Conservation (phyloP, 441 rosid species). For the Erysimum pusillum region DNA sequence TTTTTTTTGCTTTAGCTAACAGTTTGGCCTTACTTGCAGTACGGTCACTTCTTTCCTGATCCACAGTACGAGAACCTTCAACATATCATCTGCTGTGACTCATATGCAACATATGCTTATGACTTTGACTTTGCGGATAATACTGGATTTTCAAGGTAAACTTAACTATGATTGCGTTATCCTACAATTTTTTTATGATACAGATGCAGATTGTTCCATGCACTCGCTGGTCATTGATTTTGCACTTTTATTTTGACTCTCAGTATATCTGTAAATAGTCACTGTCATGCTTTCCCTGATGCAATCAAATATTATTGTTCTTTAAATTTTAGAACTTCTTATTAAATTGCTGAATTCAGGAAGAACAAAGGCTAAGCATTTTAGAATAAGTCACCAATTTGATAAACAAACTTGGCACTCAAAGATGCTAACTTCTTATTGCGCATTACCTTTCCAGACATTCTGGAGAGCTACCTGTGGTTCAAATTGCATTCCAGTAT, state of each 20-base stretch:
- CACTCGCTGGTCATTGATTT: constrained; percentile 14
- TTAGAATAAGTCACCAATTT: constrained; percentile 14
- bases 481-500: constrained; percentile 96
- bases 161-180: background rate
- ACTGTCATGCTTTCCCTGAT: constrained; percentile 10
- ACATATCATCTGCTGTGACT: constrained; percentile 97
- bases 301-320: background rate
- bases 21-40: constrained; percentile 63
- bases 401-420: constrained; percentile 1
- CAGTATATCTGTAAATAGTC: background rate
- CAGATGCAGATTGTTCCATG: constrained; percentile 8
- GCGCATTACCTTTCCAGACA: constrained; percentile 60
- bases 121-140: constrained; percentile 89
- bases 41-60: constrained; percentile 98
- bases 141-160: constrained; percentile 85
- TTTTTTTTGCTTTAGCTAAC: constrained; percentile 23
- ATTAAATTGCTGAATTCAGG: background rate
- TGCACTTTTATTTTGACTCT: background rate
- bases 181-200: background rate
- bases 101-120: constrained; percentile 94
- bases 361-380: constrained; percentile 14
- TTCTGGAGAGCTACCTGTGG: constrained; percentile 81
- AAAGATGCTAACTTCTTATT: constrained; percentile 23
- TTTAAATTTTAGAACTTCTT: background rate
- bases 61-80: constrained; percentile 99